phyloP scores from a whole-genome alignment of 257 asterid genomes.

The Thymus quinquecostatus region DNA sequence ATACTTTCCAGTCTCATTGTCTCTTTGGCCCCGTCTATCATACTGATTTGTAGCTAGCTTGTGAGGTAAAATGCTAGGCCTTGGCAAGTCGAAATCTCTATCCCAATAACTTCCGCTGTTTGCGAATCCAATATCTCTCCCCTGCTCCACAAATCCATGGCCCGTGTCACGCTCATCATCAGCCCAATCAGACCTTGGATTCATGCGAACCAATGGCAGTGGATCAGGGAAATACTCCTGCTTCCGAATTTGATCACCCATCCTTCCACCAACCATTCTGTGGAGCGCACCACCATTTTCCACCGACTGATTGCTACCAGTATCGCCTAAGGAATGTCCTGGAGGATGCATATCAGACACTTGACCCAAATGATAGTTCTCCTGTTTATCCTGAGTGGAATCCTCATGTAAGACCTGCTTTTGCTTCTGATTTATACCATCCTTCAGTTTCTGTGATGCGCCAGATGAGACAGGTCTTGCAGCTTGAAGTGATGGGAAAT shows the following conservation, averaged over 20 bases:
- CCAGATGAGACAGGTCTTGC: constrained; percentile 78
- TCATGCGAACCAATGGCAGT: constrained; percentile 75
- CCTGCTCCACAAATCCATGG: constrained; percentile 66
- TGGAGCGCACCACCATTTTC: constrained; percentile 51
- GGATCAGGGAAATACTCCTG: constrained; percentile 65
- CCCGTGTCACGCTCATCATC: constrained; percentile 99
- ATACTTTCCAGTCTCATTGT: constrained; percentile 61
- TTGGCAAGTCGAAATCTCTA: constrained; percentile 77
- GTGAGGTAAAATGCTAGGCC: constrained; percentile 63
- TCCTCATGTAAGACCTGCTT: constrained; percentile 56
- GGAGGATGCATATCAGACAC: constrained; percentile 49
- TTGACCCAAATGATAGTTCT: constrained; percentile 48
- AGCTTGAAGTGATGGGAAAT: constrained; percentile 94
- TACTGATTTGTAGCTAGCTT: constrained; percentile 57
- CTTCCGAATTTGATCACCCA: constrained; percentile 46
- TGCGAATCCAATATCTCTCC: constrained; percentile 61
- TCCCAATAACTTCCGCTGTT: constrained; percentile 77
- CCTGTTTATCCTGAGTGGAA: constrained; percentile 47
- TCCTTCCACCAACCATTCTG: constrained; percentile 42
- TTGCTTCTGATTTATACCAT: constrained; percentile 62
- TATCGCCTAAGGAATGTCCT: constrained; percentile 46
- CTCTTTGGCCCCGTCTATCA: constrained; percentile 61
- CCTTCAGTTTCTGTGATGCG: constrained; percentile 67
- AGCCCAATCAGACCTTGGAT: constrained; percentile 96
- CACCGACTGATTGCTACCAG: constrained; percentile 41